Base-by-base conservation (phyloP, 2,329 filamentous ascomycete genomes). In the Colletotrichum tabaci region DNA sequence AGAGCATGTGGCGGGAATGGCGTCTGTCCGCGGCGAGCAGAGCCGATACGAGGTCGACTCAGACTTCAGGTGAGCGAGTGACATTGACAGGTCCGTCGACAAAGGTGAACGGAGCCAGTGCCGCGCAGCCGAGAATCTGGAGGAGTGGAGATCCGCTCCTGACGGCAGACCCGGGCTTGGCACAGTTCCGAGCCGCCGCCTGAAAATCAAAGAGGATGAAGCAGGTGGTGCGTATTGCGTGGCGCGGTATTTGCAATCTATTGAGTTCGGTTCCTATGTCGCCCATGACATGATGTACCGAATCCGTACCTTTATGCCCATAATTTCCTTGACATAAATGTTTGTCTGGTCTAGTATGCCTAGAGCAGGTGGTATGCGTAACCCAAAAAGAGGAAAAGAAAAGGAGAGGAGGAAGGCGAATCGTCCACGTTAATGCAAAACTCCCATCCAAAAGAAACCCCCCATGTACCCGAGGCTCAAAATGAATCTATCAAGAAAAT, bases 231-330 rank as follows among this genome's bases (percentile, higher is more conserved):
- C 23, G 16, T 52, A n/a, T 52, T 49, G 16, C 38, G 16, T 42
- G 42, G 38, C 21, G 18, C 56, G 56, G 26, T 47, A 47, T 67
- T 67, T 53, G 64, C 46, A 71, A 50, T 71, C 64, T 53, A 67
- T 26, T 5, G 26, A 23, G 40, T 56, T 42, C 53, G 23, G n/a
- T 10, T 10, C 52, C 44, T 21, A 40, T 58, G 16, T 13, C n/a
- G n/a, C 56, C 16, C 26, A 16, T 65, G 8, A 10, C 35, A 50
- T 26, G 42, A 56, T 35, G 30, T 38, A 52, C 65, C 26, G 26
- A 53, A 46, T 16, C 40, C 53, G 4, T 15, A 30, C 16, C 58
- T 50, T n/a, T 26, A 46, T 68, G 44, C 40, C 38, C 13, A 49
- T 15, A 16, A 9, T 50, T 3, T 63, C 40, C 30, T 10, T 38